phyloP scores from a whole-genome alignment of 2,329 filamentous ascomycete genomes.

The Juglanconis juglandina region DNA sequence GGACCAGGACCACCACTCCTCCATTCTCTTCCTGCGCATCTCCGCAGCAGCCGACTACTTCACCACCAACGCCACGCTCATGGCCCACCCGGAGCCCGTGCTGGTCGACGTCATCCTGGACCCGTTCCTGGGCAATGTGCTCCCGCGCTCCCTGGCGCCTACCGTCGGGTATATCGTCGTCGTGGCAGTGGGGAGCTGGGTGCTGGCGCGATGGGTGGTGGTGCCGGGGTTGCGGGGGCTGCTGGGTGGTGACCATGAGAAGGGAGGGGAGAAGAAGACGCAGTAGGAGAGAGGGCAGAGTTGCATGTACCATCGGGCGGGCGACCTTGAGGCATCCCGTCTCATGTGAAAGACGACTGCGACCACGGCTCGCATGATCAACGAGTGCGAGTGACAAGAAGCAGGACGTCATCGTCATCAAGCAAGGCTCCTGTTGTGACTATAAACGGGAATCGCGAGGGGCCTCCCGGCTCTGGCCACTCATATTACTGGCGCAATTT shows the following conservation, averaged over 20 bases:
- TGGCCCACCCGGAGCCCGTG: slow-evolving; percentile 71
- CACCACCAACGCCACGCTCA: slow-evolving; percentile 68
- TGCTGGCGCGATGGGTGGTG: slow-evolving; percentile 37
- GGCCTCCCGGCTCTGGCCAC: no score
- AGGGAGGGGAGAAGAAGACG: slow-evolving; percentile 34
- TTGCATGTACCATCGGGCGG: no score
- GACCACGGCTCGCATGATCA: no score
- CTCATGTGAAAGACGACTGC: no score
- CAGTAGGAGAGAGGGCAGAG: slow-evolving; percentile 23
- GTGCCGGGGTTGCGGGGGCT: slow-evolving; percentile 28
- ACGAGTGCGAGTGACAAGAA: no score
- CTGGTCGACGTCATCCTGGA: slow-evolving; percentile 81
- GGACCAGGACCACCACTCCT: slow-evolving; percentile 36
- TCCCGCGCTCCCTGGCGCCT: slow-evolving; percentile 74
- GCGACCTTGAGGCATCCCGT: neutral
- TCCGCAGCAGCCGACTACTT: slow-evolving; percentile 81
- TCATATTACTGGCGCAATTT: no score
- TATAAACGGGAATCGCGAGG: no score
- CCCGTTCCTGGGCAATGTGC: slow-evolving; percentile 73
- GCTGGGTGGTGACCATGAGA: neutral
- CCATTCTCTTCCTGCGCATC: slow-evolving; percentile 69
- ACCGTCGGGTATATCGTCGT: slow-evolving; percentile 65
- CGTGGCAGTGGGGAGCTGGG: slow-evolving; percentile 51
- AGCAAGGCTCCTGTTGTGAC: no score
- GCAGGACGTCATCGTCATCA: no score